These are phyloP conservation scores for Friedmanniomyces endolithicus DNA, from an alignment of 495 filamentous ascomycete genomes.

Conservation along the genomic window DNA sequence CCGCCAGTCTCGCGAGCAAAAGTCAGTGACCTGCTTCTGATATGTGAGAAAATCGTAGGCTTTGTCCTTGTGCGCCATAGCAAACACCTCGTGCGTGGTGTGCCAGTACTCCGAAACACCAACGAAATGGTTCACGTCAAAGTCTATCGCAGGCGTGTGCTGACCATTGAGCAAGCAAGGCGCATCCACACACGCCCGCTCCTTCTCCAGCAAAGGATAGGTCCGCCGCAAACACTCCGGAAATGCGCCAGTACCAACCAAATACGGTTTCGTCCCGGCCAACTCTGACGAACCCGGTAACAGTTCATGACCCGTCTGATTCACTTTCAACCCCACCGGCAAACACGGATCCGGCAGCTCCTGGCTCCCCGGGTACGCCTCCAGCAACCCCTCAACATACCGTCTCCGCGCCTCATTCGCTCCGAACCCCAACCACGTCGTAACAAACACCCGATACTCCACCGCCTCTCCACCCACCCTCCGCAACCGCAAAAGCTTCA, in stretches of 20 bases:
- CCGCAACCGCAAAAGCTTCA: conserved; percentile 73
- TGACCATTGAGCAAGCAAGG: conserved; percentile 83
- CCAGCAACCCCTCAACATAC: conserved; percentile 60
- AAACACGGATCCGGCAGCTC: conserved; percentile 90
- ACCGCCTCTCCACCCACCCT: conserved; percentile 60
- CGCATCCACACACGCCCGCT: conserved; percentile 65
- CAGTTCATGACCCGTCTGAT: conserved; percentile 33
- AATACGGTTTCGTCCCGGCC: conserved; percentile 31
- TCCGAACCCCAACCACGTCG: conserved; percentile 93
- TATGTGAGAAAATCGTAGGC: conserved; percentile 88
- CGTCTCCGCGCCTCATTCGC: conserved; percentile 78
- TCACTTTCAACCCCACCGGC: conserved; percentile 60
- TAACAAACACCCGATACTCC: conserved; percentile 84
- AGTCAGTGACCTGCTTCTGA: conserved; percentile 69
- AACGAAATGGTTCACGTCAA: conserved; percentile 94
- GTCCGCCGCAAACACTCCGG: conserved; percentile 72
- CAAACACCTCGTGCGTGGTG: conserved; percentile 90
- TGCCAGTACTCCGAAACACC: conserved; percentile 99
- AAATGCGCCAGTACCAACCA: conserved; percentile 77
- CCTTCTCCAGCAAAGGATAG: conserved; percentile 79
- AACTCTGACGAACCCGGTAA: conserved; percentile 30
- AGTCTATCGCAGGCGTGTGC: conserved; percentile 92
- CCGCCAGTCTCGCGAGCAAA: conserved; percentile 74
- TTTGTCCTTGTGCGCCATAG: conserved; percentile 64
- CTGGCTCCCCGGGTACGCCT: conserved; percentile 39